Conservation (phyloP, 1,139 yeast genomes). For the Yamadazyma pseudoaaseri region DNA sequence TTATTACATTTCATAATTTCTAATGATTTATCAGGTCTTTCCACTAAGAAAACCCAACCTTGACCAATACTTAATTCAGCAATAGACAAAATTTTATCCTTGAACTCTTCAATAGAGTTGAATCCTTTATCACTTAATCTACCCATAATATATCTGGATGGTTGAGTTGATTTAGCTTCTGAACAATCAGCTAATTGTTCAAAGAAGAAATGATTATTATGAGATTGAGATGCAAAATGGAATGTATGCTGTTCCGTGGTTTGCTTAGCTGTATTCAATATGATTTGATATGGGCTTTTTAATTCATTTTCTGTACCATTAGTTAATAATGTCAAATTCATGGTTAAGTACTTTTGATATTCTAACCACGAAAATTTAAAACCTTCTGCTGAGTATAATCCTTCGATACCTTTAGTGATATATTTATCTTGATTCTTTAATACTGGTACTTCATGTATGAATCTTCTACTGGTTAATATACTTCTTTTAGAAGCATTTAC, state of each 20-base stretch:
- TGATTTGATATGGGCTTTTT: conserved; percentile 72
- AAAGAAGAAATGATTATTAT: conserved; percentile 87
- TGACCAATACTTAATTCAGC: conserved; percentile 62
- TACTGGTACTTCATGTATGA: conserved; percentile 65
- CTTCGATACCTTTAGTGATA: conserved; percentile 58
- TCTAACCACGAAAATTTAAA: conserved; percentile 77
- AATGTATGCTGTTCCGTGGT: conserved; percentile 69
- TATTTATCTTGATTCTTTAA: conserved; percentile 43
- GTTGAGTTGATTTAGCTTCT: conserved; percentile 37
- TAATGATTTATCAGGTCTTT: conserved; percentile 65
- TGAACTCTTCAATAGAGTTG: conserved; percentile 51
- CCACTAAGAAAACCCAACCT: conserved; percentile 91
- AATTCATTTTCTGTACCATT: conserved; percentile 80
- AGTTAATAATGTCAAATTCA: conserved; percentile 70
- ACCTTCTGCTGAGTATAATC: conserved; percentile 68
- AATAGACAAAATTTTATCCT: conserved; percentile 48
- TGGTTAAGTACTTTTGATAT: conserved; percentile 68
- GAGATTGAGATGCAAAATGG: conserved; percentile 89
- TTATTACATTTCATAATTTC: conserved; percentile 66
- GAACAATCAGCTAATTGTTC: conserved; percentile 53
- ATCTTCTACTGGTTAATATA: conserved; percentile 20
- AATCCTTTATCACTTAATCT: conserved; percentile 39
- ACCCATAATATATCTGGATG: conserved; percentile 49
- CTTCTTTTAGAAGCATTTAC: conserved; percentile 6
- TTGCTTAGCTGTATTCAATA: conserved; percentile 70